Percentiles rank a stretch among this genome's conserved stretches.
Evolutionary conservation across 116 monocot species (phyloP).

Genomic region (Zostera marina): DNA sequence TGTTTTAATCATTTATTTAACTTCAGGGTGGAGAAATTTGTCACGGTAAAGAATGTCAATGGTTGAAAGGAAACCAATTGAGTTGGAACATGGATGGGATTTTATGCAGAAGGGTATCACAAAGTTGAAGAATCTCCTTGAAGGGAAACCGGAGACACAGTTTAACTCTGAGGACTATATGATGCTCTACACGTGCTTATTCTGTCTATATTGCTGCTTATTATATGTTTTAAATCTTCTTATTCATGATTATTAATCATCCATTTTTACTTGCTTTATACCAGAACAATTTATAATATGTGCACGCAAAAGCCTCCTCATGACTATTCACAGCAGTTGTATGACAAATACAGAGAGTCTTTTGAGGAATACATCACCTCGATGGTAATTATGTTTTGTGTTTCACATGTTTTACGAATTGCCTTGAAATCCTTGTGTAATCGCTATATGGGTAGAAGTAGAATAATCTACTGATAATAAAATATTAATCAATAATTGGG

Average conservation of each 20-base stretch:
- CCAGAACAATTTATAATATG: conserved; percentile 78
- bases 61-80: conserved; percentile 51
- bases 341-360: conserved; percentile 53
- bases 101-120: conserved; percentile 79
- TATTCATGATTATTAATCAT: not conserved
- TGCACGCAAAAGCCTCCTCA: conserved; percentile 87
- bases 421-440: too few relatives aligned
- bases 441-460: too few relatives aligned
- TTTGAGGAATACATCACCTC: conserved; percentile 64
- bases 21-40: not conserved
- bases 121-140: conserved; percentile 61
- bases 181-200: conserved; percentile 66
- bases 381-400: conserved; percentile 11
- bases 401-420: not conserved
- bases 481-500: too few relatives aligned
- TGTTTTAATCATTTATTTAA: too few relatives aligned
- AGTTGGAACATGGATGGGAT: conserved; percentile 82
- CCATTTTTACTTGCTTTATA: not conserved
- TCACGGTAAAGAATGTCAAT: conserved; percentile 24
- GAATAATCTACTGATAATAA: too few relatives aligned
- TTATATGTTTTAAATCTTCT: too few relatives aligned
- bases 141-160: conserved; percentile 46
- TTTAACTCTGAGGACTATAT: conserved; percentile 66
- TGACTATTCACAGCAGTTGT: conserved; percentile 77
- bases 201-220: not conserved